Evolutionary conservation across 2,329 filamentous ascomycete genomes (phyloP).

Genomic region (Sporothrix humicola): DNA sequence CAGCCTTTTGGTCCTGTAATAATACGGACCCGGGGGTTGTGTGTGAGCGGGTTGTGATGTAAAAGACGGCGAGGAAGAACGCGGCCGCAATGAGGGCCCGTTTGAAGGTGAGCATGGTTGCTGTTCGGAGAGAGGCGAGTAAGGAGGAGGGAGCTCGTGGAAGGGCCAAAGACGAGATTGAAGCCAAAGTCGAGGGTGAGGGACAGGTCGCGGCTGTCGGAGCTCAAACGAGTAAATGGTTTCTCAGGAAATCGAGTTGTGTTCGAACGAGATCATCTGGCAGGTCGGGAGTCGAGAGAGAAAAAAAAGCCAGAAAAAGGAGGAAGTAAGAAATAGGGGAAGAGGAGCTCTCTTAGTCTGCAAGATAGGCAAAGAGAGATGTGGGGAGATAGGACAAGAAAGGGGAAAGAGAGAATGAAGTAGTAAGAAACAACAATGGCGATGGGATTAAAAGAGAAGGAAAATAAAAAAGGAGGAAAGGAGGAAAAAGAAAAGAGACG

Average conservation of each 20-base stretch:
- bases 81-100: conserved; percentile 75
- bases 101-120: conserved; percentile 76
- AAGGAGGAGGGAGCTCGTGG: neutral
- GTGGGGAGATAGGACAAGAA: neutral
- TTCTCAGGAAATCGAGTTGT: neutral
- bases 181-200: neutral
- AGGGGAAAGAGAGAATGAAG: neutral
- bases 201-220: conserved; percentile 3
- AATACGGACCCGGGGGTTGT: conserved; percentile 37
- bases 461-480: conserved; percentile 11
- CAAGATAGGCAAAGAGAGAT: conserved; percentile 9
- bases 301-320: neutral
- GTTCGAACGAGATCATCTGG: conserved; percentile 13
- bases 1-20: conserved; percentile 35
- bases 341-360: neutral
- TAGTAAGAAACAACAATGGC: neutral
- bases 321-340: neutral
- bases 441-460: neutral
- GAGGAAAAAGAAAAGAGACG: neutral
- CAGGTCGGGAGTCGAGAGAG: conserved; percentile 13
- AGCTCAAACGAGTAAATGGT: neutral
- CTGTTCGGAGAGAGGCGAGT: neutral
- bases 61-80: conserved; percentile 71
- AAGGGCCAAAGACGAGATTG: neutral
- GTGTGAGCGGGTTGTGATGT: conserved; percentile 70